These are phyloP conservation scores for Phialophora macrospora DNA, from an alignment of 2,329 filamentous ascomycete species.

Conservation along the genomic window DNA sequence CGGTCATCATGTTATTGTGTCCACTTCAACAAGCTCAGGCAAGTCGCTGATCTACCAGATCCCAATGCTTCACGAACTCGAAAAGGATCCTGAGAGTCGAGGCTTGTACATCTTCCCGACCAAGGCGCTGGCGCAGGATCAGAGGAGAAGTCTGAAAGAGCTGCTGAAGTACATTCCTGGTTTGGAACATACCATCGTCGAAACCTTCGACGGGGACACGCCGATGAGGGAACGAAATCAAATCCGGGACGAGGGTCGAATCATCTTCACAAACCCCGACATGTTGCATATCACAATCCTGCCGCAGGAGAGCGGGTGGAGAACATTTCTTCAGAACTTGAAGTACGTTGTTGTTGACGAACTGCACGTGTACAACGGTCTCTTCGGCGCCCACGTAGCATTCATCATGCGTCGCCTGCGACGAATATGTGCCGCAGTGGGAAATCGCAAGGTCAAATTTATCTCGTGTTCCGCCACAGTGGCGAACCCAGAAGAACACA, in stretches of 20 bases:
- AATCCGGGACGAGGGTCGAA: constrained; percentile 84
- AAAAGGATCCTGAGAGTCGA: constrained; percentile 74
- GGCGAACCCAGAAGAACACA: constrained; percentile 88
- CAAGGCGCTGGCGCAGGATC: constrained; percentile 94
- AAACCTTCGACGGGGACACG: constrained; percentile 96
- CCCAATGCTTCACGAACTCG: constrained; percentile 84
- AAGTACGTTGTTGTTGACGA: constrained; percentile 91
- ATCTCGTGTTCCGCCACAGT: constrained; percentile 97
- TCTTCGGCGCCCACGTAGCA: constrained; percentile 91
- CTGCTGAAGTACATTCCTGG: constrained; percentile 80
- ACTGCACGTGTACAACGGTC: constrained; percentile 92
- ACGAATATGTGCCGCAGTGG: constrained; percentile 85
- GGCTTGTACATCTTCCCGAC: constrained; percentile 99
- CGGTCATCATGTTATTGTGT: constrained; percentile 85
- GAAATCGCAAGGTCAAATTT: constrained; percentile 83
- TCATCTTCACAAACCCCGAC: constrained; percentile 97
- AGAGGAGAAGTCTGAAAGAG: constrained; percentile 84
- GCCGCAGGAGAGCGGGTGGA: constrained; percentile 88
- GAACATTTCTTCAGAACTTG: constrained; percentile 83
- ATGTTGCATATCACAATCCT: constrained; percentile 96
- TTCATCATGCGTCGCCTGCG: constrained; percentile 91
- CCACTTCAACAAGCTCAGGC: constrained; percentile 93
- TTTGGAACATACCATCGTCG: constrained; percentile 75
- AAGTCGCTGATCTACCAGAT: constrained; percentile 99
- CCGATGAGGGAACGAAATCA: constrained; percentile 75